Base-by-base conservation (phyloP, 2,329 filamentous ascomycete genomes). In the Raffaelea arxii region DNA sequence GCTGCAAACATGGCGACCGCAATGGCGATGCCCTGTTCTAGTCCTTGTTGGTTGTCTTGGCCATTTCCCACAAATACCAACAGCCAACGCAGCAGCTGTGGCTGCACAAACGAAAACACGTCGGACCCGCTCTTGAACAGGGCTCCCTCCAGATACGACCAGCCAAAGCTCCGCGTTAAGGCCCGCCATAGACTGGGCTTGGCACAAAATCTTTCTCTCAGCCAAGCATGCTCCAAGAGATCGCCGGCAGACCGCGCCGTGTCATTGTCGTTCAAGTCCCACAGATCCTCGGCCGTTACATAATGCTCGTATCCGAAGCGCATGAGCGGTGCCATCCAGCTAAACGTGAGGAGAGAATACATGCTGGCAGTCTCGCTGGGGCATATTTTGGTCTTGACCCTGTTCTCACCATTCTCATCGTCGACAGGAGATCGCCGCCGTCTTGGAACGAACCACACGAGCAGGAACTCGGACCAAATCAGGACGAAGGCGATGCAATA, bases 251-350 rank as follows among this genome's bases (percentile, higher is more conserved):
- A 68, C 25, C 71, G 67, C 4, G 84, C 80, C 0, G 91, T 94
- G 12, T 74, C 70, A 54, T 79, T 79, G 11, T 91, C 94, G 27
- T 89, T 79, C 48, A 98, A 71, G 50, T 88, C 91, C 94, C 94
- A 98, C 22, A 98, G 74, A 63, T 98, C 91, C 52, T 96, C 87
- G 62, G 97, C 89, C 1, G 89, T 95, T 51, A 98, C 72, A 62
- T 81, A 98, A 49, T 90, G 80, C 59, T 85, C 86, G 70, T 98
- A 97, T 1, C 92, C 92, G 59, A 84, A 84, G 60, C 82, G 89
- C 92, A 98, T 98, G 77, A 98, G 70, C 0, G 92, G 90, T 0
- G 92, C 97, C 91, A 98, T 96, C 92, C 92, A 98, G 46, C 85
- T 82, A 64, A 98, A 98, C 0, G 91, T 95, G 40, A 98, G 75